These are phyloP conservation scores for Clonostachys byssicola DNA, from an alignment of 2,329 filamentous ascomycete species.

Conservation along the genomic window DNA sequence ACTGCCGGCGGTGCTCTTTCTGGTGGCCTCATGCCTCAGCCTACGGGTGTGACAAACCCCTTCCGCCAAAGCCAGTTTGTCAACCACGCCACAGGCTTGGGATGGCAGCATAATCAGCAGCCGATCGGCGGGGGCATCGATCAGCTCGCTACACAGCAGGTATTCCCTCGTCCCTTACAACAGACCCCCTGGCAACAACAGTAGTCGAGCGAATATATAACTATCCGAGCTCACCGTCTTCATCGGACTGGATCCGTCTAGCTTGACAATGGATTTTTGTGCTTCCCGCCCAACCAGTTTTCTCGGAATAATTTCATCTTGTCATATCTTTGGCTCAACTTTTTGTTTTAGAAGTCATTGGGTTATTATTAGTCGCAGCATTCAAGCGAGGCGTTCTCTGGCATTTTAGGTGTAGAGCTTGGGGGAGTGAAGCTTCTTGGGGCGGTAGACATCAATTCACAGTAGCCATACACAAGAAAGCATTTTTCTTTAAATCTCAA, in stretches of 20 bases:
- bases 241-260: too few relatives aligned
- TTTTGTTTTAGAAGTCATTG: not conserved
- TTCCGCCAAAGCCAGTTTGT: conserved; percentile 90
- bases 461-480: too few relatives aligned
- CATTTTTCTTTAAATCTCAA: too few relatives aligned
- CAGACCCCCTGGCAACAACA: conserved; percentile 59
- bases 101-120: conserved; percentile 79
- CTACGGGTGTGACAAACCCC: conserved; percentile 88
- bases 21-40: conserved; percentile 57
- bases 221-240: too few relatives aligned
- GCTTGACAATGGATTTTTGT: not conserved
- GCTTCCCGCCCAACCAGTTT: not conserved
- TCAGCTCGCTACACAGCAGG: conserved; percentile 70
- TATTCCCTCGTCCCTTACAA: conserved; percentile 78
- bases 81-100: conserved; percentile 81
- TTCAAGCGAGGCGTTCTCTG: not conserved
- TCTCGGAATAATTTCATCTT: conserved; percentile 1
- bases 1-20: conserved; percentile 31
- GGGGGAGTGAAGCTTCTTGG: not conserved
- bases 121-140: conserved; percentile 80
- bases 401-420: not conserved
- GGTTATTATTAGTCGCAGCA: not conserved
- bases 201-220: conserved; percentile 1
- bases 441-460: not conserved
- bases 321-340: not conserved